Base-by-base conservation (phyloP, 768 basidiomycete genomes). In the Trametes elegans region DNA sequence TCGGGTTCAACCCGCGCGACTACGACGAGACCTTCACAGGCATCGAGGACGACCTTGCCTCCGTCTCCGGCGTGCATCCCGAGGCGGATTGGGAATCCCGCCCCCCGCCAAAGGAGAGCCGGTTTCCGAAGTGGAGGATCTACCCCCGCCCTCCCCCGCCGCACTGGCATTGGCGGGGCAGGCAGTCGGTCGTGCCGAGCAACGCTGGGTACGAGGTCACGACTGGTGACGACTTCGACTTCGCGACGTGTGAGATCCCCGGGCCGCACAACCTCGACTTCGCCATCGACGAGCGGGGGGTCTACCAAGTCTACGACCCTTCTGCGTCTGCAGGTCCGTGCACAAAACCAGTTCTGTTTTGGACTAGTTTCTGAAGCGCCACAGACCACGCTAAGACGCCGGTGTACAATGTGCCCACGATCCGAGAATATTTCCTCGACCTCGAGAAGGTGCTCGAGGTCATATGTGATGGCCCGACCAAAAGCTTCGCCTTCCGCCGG, bases 341-440 rank as follows among this genome's bases (percentile, higher is more conserved):
- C n/a, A n/a, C 26, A 9, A 11, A 21, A 1, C 29, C 21, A 5
- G 31, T 13, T 3, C 2, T 10, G 11, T 13, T 7, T 7, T 28
- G 11, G 29, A 14, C n/a, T 11, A 7, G 21, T 21, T 8, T 5
- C 18, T 34, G 4, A 32, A 34, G 8, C 4, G 7, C 5, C 4
- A 19, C 6, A 53, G 51, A 10, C 11, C 3, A 23, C 7, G 59
- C 39, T 1, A 52, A 51, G 18, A 79, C 78, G 46, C 91, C 93
- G 0, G 71, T 83, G 0, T 94, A 87, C 66, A 79, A 85, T 53
- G 79, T 96, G 7, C 94, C 94, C 2, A 85, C 79, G 41, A 87
- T 98, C 45, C 80, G 89, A 57, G 97, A 99, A 68, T 99, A 98
- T 68, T 99, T 97, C 68, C 78, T 93, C 49, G 97, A 99, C 68